Conservation (phyloP, 768 basidiomycete genomes). For the Tylopilus felleus region DNA sequence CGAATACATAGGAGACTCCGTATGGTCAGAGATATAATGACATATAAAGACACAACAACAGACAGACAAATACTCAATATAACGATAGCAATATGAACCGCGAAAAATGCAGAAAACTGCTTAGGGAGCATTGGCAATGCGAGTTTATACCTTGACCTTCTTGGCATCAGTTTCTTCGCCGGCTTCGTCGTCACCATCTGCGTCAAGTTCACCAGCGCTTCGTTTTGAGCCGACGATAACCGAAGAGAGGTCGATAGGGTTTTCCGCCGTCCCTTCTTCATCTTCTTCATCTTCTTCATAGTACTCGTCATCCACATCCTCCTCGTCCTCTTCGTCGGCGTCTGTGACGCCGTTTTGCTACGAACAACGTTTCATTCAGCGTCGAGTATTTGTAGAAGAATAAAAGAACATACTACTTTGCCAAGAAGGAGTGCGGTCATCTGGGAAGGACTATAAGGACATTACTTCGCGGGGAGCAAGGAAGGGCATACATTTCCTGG, state of each 20-base stretch:
- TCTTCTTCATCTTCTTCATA: conserved; percentile 16
- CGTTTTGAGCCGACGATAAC: conserved; percentile 26
- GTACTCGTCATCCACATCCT: conserved; percentile 23
- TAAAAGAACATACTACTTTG: conserved; percentile 17
- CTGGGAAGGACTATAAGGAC: conserved; percentile 12
- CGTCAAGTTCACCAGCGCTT: conserved; percentile 21
- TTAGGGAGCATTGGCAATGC: neutral
- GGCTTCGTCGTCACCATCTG: conserved; percentile 6
- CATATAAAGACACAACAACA: conserved; percentile 14
- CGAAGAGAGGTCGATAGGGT: too few species aligned
- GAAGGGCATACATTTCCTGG: conserved; percentile 11
- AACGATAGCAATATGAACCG: neutral
- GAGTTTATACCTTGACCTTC: conserved; percentile 26
- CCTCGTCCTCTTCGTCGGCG: conserved; percentile 4
- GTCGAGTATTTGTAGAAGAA: neutral
- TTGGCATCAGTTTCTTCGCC: conserved; percentile 15
- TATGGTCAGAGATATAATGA: conserved; percentile 11
- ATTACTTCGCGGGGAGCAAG: neutral
- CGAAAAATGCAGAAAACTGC: neutral
- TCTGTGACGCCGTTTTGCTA: conserved; percentile 17
- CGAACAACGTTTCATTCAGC: neutral
- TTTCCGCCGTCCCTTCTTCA: conserved; percentile 8
- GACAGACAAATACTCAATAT: neutral
- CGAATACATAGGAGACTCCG: neutral
- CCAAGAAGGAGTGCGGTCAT: conserved; percentile 25